Conservation (phyloP, 352 stramenopile genomes). For the Blastocystis sp. region DNA sequence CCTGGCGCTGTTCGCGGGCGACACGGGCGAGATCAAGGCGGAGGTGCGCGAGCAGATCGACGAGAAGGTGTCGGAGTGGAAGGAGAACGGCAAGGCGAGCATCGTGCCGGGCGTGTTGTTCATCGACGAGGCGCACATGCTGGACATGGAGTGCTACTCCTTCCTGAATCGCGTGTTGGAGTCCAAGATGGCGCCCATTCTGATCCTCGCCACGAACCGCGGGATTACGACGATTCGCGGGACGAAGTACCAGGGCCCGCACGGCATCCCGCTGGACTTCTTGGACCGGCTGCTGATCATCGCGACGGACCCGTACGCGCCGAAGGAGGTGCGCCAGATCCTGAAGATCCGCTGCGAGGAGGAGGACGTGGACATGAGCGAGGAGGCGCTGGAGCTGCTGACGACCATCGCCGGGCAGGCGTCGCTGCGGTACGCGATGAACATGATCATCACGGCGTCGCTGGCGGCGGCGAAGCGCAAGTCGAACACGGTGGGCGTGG, state of each 20-base stretch:
- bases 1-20: constrained; percentile 94
- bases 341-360: constrained; percentile 62
- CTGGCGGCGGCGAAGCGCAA: constrained; percentile 73
- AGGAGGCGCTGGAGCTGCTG: constrained; percentile 63
- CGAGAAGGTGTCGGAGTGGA: constrained; percentile 88
- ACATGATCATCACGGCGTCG: constrained; percentile 97
- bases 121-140: constrained; percentile 99
- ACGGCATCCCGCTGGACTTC: constrained; percentile 96
- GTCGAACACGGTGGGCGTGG: constrained; percentile 59
- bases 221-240: constrained; percentile 94
- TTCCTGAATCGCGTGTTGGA: constrained; percentile 97
- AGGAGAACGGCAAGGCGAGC: constrained; percentile 88
- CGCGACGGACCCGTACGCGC: constrained; percentile 89
- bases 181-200: constrained; percentile 90
- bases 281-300: constrained; percentile 98
- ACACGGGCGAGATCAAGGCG: constrained; percentile 97
- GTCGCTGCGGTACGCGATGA: constrained; percentile 95
- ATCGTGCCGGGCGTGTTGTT: constrained; percentile 97
- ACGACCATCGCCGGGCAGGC: constrained; percentile 91
- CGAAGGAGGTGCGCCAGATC: constrained; percentile 83
- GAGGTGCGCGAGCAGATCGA: constrained; percentile 98
- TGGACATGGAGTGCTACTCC: constrained; percentile 99
- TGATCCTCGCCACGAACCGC: constrained; percentile 98
- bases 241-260: constrained; percentile 95
- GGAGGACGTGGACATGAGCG: constrained; percentile 68